A percentile compares a stretch with the other conserved stretches of the same genome.
These are phyloP conservation scores for Sporothrix schenckii DNA, from an alignment of 2,329 filamentous ascomycete species.

Conservation along the genomic window DNA sequence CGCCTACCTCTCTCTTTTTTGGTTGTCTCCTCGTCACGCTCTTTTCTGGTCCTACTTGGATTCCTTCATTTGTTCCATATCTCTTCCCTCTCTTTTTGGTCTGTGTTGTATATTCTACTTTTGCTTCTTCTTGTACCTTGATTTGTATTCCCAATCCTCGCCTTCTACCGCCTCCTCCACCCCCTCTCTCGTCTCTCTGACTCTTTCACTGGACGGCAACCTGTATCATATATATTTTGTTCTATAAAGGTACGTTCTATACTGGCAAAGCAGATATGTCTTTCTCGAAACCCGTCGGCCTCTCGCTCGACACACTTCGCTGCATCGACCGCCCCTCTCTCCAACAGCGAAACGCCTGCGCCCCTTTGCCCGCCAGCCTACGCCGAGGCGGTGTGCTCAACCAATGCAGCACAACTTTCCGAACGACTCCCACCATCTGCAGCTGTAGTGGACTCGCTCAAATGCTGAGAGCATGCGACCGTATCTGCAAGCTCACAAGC, in stretches of 20 bases:
- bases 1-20: neutral
- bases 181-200: neutral
- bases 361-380: neutral
- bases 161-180: neutral
- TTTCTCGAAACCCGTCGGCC: neutral
- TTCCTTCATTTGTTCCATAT: conserved; percentile 24
- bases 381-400: conserved; percentile 19
- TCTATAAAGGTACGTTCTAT: conserved; percentile 35
- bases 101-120: conserved; percentile 19
- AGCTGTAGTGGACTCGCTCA: neutral
- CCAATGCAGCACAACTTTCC: neutral
- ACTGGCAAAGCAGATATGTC: neutral
- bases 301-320: neutral
- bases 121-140: conserved; percentile 23
- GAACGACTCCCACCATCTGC: neutral
- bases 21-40: conserved; percentile 30
- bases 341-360: neutral
- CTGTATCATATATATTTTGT: conserved; percentile 37
- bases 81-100: conserved; percentile 13
- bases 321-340: conserved; percentile 5
- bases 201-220: conserved; percentile 28
- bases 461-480: neutral
- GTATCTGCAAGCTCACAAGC: neutral
- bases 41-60: conserved; percentile 29
- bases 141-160: conserved; percentile 14